Conservation (phyloP, 2,329 filamentous ascomycete species). For the Paecilomyces dactylethromorphus region DNA sequence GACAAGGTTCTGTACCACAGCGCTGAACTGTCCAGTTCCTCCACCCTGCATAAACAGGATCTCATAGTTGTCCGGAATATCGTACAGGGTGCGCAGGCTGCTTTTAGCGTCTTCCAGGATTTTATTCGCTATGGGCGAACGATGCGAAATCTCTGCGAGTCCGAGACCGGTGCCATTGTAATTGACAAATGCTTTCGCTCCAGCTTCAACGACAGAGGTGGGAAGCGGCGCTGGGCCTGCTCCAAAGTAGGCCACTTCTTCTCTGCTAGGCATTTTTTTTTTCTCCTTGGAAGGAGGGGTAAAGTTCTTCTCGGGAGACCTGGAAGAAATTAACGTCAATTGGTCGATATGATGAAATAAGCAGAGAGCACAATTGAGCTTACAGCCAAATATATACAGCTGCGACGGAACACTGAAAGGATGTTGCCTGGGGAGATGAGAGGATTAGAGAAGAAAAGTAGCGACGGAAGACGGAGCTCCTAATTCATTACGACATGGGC, state of each 20-base stretch:
- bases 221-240: slow-evolving; percentile 85
- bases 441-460: not conserved
- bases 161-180: slow-evolving; percentile 76
- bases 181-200: slow-evolving; percentile 71
- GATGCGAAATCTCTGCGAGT: slow-evolving; percentile 84
- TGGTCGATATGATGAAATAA: not conserved
- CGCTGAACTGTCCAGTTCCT: slow-evolving; percentile 78
- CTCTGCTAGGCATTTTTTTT: slow-evolving; percentile 55
- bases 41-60: slow-evolving; percentile 83
- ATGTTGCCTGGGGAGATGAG: not conserved
- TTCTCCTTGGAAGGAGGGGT: not conserved
- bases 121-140: slow-evolving; percentile 67
- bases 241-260: slow-evolving; percentile 78
- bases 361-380: not conserved
- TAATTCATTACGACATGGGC: not conserved
- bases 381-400: not conserved
- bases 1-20: slow-evolving; percentile 77
- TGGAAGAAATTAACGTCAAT: not conserved
- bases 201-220: slow-evolving; percentile 70
- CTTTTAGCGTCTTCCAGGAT: slow-evolving; percentile 76
- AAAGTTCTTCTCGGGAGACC: not conserved
- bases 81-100: slow-evolving; percentile 65
- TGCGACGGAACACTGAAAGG: not conserved
- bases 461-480: not conserved
- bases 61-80: slow-evolving; percentile 81